Evolutionary conservation across 306 rosid genomes (phyloP).

Genomic region (Medicago lupulina): DNA sequence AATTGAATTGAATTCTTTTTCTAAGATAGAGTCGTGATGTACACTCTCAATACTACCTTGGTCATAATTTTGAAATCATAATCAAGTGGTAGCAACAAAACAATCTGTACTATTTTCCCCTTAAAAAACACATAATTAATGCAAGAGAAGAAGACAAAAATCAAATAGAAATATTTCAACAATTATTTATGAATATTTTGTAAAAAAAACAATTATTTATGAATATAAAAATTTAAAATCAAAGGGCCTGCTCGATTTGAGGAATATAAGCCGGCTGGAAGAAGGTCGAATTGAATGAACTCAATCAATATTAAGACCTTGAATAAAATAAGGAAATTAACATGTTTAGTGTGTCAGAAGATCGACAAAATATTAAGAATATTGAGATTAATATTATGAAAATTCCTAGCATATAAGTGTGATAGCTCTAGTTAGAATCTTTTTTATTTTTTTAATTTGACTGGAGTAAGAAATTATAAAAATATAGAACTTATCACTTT

Average conservation of each 20-base stretch:
- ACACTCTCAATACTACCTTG: too few species aligned
- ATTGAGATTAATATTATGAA: conserved; percentile 17
- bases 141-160: not conserved
- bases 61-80: not conserved
- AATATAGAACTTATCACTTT: too few species aligned
- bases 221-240: conserved; percentile 17
- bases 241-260: conserved; percentile 1
- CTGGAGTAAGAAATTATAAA: too few species aligned
- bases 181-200: conserved; percentile 1
- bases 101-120: not conserved
- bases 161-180: conserved; percentile 6
- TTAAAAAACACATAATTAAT: not conserved
- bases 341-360: conserved; percentile 39
- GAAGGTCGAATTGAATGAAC: conserved; percentile 7
- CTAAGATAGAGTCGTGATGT: too few species aligned
- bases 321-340: not conserved
- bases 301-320: not conserved
- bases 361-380: not conserved
- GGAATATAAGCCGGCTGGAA: not conserved
- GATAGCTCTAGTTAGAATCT: not conserved
- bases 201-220: not conserved
- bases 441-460: too few species aligned
- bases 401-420: not conserved
- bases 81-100: not conserved
- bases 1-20: too few species aligned